These are phyloP conservation scores for Cucurbita pepo DNA, from an alignment of 306 rosid genomes.

Conservation along the genomic window DNA sequence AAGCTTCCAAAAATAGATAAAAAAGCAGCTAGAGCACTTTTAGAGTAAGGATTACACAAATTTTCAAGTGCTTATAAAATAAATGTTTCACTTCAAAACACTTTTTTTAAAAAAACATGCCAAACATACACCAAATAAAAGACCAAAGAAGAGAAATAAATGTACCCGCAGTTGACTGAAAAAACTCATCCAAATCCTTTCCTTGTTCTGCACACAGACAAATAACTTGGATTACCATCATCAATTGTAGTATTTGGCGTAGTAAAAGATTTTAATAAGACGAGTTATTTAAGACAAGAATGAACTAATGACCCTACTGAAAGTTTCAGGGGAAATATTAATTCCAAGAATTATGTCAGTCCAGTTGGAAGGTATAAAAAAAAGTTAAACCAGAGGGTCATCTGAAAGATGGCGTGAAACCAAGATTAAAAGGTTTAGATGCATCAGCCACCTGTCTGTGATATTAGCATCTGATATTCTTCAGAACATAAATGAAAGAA, in stretches of 20 bases:
- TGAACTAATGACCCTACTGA: not conserved
- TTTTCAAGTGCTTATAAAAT: not conserved
- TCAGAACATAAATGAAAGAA: not conserved
- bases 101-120: not conserved
- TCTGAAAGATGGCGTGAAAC: no score
- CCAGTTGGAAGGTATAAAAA: not conserved
- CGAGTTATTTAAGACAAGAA: not conserved
- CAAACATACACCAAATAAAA: not conserved
- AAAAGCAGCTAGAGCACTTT: not conserved
- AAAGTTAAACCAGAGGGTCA: no score
- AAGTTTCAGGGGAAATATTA: not conserved
- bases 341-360: not conserved
- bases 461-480: no score
- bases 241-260: not conserved
- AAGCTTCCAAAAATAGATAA: not conserved
- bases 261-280: not conserved
- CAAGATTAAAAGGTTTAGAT: no score
- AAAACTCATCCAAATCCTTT: slow-evolving; percentile 71
- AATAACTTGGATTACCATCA: not conserved
- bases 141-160: not conserved
- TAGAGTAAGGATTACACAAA: not conserved
- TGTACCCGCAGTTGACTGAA: slow-evolving; percentile 75
- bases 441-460: no score
- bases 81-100: not conserved
- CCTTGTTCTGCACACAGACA: slow-evolving; percentile 49